Conservation (phyloP, 805 yeast genomes). For the Candida manassasensis region DNA sequence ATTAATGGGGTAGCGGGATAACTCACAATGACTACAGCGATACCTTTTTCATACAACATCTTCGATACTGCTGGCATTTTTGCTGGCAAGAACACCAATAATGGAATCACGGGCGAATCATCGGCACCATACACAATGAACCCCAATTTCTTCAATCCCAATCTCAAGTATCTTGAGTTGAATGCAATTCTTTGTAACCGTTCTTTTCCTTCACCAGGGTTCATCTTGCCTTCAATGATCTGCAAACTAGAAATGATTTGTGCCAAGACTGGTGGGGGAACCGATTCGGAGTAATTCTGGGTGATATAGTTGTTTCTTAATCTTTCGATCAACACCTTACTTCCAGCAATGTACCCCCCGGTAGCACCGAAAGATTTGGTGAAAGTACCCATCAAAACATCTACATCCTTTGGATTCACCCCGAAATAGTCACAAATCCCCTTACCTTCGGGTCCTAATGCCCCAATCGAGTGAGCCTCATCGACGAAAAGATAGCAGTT, state of each 20-base stretch:
- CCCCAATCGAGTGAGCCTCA: slow-evolving; percentile 98
- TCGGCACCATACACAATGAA: slow-evolving; percentile 93
- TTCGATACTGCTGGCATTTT: slow-evolving; percentile 93
- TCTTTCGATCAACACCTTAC: slow-evolving; percentile 62
- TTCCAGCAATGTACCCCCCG: slow-evolving; percentile 94
- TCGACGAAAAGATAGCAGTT: slow-evolving; percentile 88
- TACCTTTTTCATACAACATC: slow-evolving; percentile 68
- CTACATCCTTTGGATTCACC: slow-evolving; percentile 70
- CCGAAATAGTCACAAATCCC: slow-evolving; percentile 95
- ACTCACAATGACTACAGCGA: slow-evolving; percentile 95
- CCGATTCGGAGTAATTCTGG: slow-evolving; percentile 74
- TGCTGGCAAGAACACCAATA: slow-evolving; percentile 82
- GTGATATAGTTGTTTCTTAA: slow-evolving; percentile 71
- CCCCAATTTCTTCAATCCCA: slow-evolving; percentile 88
- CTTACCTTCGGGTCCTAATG: slow-evolving; percentile 91
- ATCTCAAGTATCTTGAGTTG: slow-evolving; percentile 87
- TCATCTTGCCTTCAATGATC: slow-evolving; percentile 74
- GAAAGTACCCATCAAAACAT: slow-evolving; percentile 93
- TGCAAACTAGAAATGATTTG: slow-evolving; percentile 80
- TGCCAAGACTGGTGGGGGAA: slow-evolving; percentile 85
- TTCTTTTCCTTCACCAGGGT: slow-evolving; percentile 91
- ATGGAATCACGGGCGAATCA: slow-evolving; percentile 93
- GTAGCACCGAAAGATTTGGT: slow-evolving; percentile 98
- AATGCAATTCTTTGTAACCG: slow-evolving; percentile 91
- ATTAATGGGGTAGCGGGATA: slow-evolving; percentile 96